Evolutionary conservation across 1,284 basidiomycete species (phyloP).

Genomic region (Porodaedalea pini): DNA sequence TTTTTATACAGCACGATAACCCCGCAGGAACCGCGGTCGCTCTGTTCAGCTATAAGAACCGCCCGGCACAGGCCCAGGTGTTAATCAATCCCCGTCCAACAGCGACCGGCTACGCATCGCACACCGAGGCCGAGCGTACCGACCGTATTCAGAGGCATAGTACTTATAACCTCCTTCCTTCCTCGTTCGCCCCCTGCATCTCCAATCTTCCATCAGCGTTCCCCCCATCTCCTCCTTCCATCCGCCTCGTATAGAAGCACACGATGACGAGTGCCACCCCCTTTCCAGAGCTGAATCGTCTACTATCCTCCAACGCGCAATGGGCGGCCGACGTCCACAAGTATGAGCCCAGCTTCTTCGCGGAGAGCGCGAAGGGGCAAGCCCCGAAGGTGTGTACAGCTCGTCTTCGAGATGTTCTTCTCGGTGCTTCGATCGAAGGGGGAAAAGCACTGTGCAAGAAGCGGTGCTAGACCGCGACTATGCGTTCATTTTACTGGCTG

Average conservation of each 20-base stretch:
- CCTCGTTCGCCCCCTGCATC: neutral
- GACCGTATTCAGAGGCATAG: constrained; percentile 13
- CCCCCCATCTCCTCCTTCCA: neutral
- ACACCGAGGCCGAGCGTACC: neutral
- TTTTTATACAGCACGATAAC: constrained; percentile 17
- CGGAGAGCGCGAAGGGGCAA: constrained; percentile 61
- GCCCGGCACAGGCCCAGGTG: neutral
- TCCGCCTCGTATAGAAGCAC: neutral
- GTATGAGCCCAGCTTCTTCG: constrained; percentile 64
- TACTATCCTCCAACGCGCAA: constrained; percentile 54
- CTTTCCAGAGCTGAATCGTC: constrained; percentile 34
- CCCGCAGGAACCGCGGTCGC: constrained; percentile 17
- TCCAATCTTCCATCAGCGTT: neutral
- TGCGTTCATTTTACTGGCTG: neutral
- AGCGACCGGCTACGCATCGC: neutral
- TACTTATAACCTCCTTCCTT: constrained; percentile 8
- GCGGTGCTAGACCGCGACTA: neutral
- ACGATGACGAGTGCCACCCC: constrained; percentile 9
- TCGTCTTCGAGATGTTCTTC: neutral
- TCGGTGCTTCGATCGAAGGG: no score
- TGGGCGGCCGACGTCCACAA: constrained; percentile 59
- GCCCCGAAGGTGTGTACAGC: constrained; percentile 54
- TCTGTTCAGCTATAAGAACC: constrained; percentile 17
- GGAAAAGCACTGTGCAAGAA: no score
- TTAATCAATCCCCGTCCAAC: constrained; percentile 6